These are phyloP conservation scores for Lathyrus oleraceus DNA, from an alignment of 306 rosid genomes.

Conservation along the genomic window DNA sequence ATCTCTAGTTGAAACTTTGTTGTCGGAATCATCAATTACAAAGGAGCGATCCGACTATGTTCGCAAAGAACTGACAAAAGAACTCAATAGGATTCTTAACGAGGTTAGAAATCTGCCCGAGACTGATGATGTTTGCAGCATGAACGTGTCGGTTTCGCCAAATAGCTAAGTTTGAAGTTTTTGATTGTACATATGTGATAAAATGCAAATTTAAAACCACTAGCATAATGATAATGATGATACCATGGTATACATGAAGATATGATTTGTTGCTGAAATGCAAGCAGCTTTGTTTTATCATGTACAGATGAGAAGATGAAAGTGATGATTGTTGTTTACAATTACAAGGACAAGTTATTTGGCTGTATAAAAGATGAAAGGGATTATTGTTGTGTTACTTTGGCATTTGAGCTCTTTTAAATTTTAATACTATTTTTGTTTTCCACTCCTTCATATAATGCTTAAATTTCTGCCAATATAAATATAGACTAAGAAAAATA, in stretches of 20 bases:
- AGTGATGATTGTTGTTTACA: neutral
- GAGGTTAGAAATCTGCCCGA: conserved; percentile 87
- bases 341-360: neutral
- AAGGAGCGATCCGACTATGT: conserved; percentile 81
- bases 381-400: conserved; percentile 3
- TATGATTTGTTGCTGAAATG: too few relatives aligned
- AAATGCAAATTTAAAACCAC: conserved; percentile 36
- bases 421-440: neutral
- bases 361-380: conserved; percentile 15
- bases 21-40: conserved; percentile 73
- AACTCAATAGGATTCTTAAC: conserved; percentile 66
- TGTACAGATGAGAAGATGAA: too few relatives aligned
- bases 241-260: neutral
- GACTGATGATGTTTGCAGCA: conserved; percentile 58
- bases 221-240: neutral
- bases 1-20: conserved; percentile 66
- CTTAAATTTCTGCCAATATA: neutral
- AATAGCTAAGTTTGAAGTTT: conserved; percentile 44
- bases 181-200: conserved; percentile 28
- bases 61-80: conserved; percentile 65
- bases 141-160: conserved; percentile 71
- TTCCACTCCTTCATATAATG: neutral
- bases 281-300: too few relatives aligned
- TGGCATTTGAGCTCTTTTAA: neutral
- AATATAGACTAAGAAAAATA: neutral